These are phyloP conservation scores for Neopestalotiopsis sp. DNA, from an alignment of 2,329 filamentous ascomycete species.

Conservation along the genomic window DNA sequence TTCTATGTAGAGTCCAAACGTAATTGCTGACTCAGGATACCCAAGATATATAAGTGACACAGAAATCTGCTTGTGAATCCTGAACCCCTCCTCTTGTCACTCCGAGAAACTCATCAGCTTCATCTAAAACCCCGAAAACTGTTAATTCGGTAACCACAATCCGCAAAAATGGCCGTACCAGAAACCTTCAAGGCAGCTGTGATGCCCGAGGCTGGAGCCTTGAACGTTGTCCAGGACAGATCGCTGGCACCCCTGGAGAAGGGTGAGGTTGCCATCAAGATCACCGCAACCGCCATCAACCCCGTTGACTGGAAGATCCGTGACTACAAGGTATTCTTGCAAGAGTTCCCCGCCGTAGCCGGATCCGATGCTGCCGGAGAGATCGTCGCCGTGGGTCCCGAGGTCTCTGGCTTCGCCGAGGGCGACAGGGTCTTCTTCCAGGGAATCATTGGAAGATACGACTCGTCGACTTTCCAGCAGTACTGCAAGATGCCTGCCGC, in stretches of 20 bases:
- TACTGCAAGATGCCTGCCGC: slow-evolving; percentile 39
- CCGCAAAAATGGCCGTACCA: slow-evolving; percentile 21
- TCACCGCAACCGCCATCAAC: slow-evolving; percentile 38
- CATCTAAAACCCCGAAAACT: neutral
- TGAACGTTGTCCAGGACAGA: slow-evolving; percentile 25
- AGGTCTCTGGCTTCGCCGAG: slow-evolving; percentile 24
- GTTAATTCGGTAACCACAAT: neutral
- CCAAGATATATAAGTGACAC: too few relatives aligned
- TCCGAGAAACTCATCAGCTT: neutral
- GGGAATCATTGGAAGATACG: slow-evolving; percentile 36
- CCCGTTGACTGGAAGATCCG: slow-evolving; percentile 41
- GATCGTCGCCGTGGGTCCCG: slow-evolving; percentile 25
- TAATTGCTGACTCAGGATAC: too few relatives aligned
- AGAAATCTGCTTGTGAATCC: too few relatives aligned
- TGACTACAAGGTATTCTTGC: slow-evolving; percentile 29
- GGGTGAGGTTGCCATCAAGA: slow-evolving; percentile 22
- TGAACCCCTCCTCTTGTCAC: too few relatives aligned
- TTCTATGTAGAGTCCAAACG: neutral
- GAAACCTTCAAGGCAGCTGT: slow-evolving; percentile 25
- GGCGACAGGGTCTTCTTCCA: slow-evolving; percentile 40
- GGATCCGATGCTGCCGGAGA: slow-evolving; percentile 31
- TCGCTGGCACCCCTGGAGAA: slow-evolving; percentile 19
- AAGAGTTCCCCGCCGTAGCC: slow-evolving; percentile 24
- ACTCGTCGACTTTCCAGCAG: slow-evolving; percentile 41
- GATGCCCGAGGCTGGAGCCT: slow-evolving; percentile 19